phyloP scores from a whole-genome alignment of 108 stramenopile genomes.

The Conticribra weissflogii region DNA sequence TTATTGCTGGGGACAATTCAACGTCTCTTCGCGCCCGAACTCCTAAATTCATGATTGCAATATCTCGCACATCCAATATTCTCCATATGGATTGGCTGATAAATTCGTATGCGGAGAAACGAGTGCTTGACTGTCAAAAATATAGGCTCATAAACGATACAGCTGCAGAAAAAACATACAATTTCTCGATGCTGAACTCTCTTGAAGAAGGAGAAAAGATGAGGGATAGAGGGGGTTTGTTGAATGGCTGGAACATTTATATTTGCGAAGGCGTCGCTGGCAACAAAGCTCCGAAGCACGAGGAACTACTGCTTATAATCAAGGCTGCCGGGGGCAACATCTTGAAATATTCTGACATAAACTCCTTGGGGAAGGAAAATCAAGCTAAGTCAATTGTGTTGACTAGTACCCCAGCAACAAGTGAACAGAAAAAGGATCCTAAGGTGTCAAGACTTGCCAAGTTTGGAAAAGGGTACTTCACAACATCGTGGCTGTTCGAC shows the following conservation, averaged over 20 bases:
- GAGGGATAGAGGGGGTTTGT: neutral
- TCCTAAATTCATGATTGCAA: neutral
- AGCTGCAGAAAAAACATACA: neutral
- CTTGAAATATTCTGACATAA: neutral
- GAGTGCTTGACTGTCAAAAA: neutral
- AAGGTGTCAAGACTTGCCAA: neutral
- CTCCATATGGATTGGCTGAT: neutral
- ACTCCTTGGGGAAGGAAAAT: neutral
- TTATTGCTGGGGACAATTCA: neutral
- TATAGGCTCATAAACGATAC: neutral
- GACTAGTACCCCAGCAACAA: neutral
- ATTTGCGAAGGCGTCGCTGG: neutral
- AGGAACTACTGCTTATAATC: neutral
- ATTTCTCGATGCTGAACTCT: neutral
- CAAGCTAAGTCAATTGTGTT: neutral
- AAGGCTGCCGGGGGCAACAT: neutral
- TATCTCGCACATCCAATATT: neutral
- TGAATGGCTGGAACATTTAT: neutral
- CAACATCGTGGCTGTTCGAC: neutral
- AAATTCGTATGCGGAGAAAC: neutral
- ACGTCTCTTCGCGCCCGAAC: neutral
- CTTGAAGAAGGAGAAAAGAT: neutral
- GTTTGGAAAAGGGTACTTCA: neutral
- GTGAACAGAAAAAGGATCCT: neutral
- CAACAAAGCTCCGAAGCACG: neutral